Evolutionary conservation across 2,329 filamentous ascomycete genomes (phyloP), one percentile per base, ranked within the genome.

Genomic region (Aureobasidium pullulans): DNA sequence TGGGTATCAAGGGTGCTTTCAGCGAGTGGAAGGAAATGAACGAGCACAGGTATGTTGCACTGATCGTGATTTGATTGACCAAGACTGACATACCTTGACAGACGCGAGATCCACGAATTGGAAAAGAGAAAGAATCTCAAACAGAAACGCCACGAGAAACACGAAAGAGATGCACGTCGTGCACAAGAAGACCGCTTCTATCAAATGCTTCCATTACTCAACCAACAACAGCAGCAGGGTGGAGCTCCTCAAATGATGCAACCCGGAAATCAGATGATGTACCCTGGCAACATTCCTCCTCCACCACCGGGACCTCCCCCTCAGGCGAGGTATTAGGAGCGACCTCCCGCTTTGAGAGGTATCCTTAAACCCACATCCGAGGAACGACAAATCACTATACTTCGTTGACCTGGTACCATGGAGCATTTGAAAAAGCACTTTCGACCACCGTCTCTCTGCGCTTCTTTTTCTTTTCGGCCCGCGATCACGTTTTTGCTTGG

Each of bases 21-120:
- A 78, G 77, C 5, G 84, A 87, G 70, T 87, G 85, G 83, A 84
- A 86, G 71, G 82, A 87, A 68, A 83, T 84, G 72, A 81, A 83
- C 61, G 80, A 85, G 70, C 79, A 85, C 69, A 77, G 81, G 61
- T 79, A 81, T 64, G 77, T 80, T 40, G 57, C 31, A n/a, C 29
- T 48, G 15, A 15, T n/a, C 31, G 2, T 9, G n/a, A 13, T n/a
- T 8, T 11, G 4, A 3, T 8, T 15, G 8, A 40, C 16, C 1
- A n/a, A 31, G 13, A 23, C 28, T 37, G 15, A 39, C 15, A n/a
- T 48, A 57, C 29, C 48, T 48, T 3, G 61, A 58, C 62, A 73
- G 71, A 64, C 66, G 68, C 54, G 70, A 72, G 67, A 78, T 77
- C 57, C 74, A 77, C 56, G 78, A 84, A 62, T 79, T 86, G 60